Conservation (phyloP, 306 rosid genomes). For the Macrotyloma uniflorum region DNA sequence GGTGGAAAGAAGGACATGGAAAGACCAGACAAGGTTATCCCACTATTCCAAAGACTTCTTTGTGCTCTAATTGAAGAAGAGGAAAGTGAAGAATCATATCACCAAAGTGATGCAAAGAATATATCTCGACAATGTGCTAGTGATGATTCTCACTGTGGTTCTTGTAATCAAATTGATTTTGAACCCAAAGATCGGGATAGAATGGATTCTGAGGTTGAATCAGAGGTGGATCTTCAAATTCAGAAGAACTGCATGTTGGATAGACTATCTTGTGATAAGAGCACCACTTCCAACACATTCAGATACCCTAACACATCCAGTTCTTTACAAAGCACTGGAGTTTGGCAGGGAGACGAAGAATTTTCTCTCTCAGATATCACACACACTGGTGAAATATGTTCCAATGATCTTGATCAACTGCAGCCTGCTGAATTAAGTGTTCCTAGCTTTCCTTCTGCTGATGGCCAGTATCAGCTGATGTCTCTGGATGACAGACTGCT, state of each 20-base stretch:
- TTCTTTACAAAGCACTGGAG: conserved; percentile 64
- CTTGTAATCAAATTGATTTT: conserved; percentile 79
- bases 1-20: conserved; percentile 51
- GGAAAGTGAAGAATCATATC: conserved; percentile 69
- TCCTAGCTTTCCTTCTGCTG: conserved; percentile 59
- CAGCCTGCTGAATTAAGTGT: conserved; percentile 52
- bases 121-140: conserved; percentile 68
- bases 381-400: conserved; percentile 63
- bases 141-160: conserved; percentile 93
- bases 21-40: conserved; percentile 61
- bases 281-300: conserved; percentile 61
- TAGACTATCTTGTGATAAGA: conserved; percentile 71
- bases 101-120: conserved; percentile 63
- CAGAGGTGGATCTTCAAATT: conserved; percentile 57
- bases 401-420: conserved; percentile 66
- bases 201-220: conserved; percentile 87
- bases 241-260: conserved; percentile 66
- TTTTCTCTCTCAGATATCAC: conserved; percentile 67
- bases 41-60: conserved; percentile 84
- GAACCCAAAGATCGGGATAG: conserved; percentile 84
- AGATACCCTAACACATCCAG: conserved; percentile 64
- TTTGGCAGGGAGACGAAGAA: conserved; percentile 76
- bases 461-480: conserved; percentile 78
- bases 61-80: conserved; percentile 88
- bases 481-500: conserved; percentile 71